Base-by-base conservation (phyloP, 495 filamentous ascomycete species). In the Diplogelasinospora grovesii region DNA sequence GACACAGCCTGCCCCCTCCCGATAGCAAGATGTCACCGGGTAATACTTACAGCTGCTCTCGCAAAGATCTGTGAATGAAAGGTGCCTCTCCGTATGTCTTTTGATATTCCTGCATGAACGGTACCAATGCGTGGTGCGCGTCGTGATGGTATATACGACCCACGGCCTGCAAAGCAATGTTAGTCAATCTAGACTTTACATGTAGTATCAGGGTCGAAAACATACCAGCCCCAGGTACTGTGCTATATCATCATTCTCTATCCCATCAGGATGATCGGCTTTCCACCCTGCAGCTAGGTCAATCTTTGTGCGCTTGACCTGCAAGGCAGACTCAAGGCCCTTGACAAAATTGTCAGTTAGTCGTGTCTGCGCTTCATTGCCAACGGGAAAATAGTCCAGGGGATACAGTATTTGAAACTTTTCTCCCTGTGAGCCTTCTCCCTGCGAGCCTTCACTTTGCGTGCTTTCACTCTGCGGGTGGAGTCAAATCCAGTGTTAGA, bases 331-430 rank as follows among this genome's bases (percentile, higher is more conserved):
- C 18, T 43, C 39, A 4, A 43, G 39, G 16, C 30, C 39, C 8
- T 23, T 13, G n/a, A 43, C 39, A 43, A 43, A 43, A 6, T 16
- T 34, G 14, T 34, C 21, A 15, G 35, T 32, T 5, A 43, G 39
- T 11, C 11, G 5, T 8, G 21, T 43, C 21, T 35, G 39, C 3
- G 26, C 19, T 5, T 7, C 5, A 15, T 24, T 33, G 3, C 1
- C 6, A 10, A 28, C 25, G n/a, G 39, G 39, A 20, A 41, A 28
- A 20, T 41, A 41, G 15, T 33, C 39, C 13, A 21, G 3, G 7
- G 39, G 26, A 21, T 32, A 41, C 7, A 41, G 28, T 7, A 32
- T 5, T 16, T 29, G n/a, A 20, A 32, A n/a, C n/a, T n/a, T n/a
- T n/a, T n/a, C 19, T 4, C 6, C 21, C 35, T 22, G 19, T 15